Evolutionary conservation across 1,284 basidiomycete species (phyloP), one percentile per base, ranked within the genome.

Genomic region (Termitomyces sp.): DNA sequence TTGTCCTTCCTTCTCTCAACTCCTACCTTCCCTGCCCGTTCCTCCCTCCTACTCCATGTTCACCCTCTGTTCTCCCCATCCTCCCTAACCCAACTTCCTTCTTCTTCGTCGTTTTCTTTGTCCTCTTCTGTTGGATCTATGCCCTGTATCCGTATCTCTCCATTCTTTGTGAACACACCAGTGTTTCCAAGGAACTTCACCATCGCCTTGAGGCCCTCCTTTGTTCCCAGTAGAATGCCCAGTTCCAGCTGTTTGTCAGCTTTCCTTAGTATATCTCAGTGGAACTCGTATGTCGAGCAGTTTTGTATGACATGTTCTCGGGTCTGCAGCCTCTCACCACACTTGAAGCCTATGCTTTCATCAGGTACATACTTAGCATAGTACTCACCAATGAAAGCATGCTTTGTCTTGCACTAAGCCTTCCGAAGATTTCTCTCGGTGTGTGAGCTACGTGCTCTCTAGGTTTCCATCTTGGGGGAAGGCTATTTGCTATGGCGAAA

Each of bases 311-410:
- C 19, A 17, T 53, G 34, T 24, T 46, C 24, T 5, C 43, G 10
- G 2, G 53, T 51, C 28, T 55, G 64, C 1, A 49, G 70, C 56
- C 74, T 75, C 1, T 72, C 65, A 1, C 69, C 61, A n/a, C 68
- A 72, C 24, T 24, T 48, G 72, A 67, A 61, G n/a, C 67, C 44
- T 31, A 33, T 40, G 3, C n/a, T 0, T 33, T 54, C 38, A 17
- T 66, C 21, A 5, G 33, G 53, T 21, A 54, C 41, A 24, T 50
- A 54, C n/a, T 9, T 38, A 0, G 48, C 31, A 13, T 55, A 55
- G 5, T 55, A 55, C 44, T 55, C 54, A 51, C 54, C 50, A 31
- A 52, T 30, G 30, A 51, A 52, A 1, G 53, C 26, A 17, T 55
- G 48, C 40, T 13, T 50, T 6, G 53, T 54, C 0, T 26, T n/a